Evolutionary conservation across 768 basidiomycete genomes (phyloP).

Genomic region (Xerocomellus intermedius): DNA sequence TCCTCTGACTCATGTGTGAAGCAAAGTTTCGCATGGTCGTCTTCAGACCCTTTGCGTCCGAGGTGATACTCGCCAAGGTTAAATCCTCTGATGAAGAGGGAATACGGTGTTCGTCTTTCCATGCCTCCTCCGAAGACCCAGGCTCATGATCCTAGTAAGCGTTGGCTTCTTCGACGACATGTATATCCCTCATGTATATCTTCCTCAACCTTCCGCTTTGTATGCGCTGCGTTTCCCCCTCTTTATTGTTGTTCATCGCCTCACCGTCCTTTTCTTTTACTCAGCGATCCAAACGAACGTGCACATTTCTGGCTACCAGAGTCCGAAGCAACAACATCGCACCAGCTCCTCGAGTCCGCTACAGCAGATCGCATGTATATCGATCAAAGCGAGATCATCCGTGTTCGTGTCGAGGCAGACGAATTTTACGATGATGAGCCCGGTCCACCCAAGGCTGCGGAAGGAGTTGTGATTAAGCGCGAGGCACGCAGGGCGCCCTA

Average conservation of each 20-base stretch:
- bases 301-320: constrained; percentile 82
- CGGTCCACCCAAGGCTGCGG: constrained; percentile 72
- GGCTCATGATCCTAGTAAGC: constrained; percentile 52
- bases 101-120: constrained; percentile 63
- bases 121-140: neutral
- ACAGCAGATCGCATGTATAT: constrained; percentile 74
- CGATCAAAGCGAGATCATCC: constrained; percentile 70
- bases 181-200: constrained; percentile 73
- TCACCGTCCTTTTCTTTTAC: neutral
- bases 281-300: constrained; percentile 77
- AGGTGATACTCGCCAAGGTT: constrained; percentile 88
- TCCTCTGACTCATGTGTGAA: constrained; percentile 31
- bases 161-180: constrained; percentile 95
- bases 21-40: constrained; percentile 88
- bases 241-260: neutral
- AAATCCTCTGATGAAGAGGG: constrained; percentile 84
- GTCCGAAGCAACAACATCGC: constrained; percentile 46
- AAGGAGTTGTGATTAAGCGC: constrained; percentile 58
- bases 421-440: constrained; percentile 87
- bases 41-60: constrained; percentile 87
- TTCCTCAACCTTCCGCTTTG: constrained; percentile 84
- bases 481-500: constrained; percentile 61
- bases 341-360: constrained; percentile 70
- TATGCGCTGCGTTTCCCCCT: constrained; percentile 35
- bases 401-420: constrained; percentile 76